Conservation (phyloP, 257 asterid genomes). For the Fraxinus excelsior region DNA sequence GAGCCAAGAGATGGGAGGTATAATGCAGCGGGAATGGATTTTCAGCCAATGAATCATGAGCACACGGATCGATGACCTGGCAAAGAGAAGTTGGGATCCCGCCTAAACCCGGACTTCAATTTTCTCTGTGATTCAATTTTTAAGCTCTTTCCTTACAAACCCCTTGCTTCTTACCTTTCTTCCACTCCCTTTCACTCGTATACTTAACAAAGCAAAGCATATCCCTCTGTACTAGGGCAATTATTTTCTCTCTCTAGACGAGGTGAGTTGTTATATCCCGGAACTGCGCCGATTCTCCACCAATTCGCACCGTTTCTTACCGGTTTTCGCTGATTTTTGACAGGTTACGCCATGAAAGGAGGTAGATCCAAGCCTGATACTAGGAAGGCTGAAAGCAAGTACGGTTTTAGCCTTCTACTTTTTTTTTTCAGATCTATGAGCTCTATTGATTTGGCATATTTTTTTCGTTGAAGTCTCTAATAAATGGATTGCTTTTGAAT, state of each 20-base stretch:
- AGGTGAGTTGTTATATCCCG: not conserved
- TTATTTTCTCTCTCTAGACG: not conserved
- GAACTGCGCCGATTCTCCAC: not conserved
- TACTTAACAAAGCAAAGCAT: constrained; percentile 39
- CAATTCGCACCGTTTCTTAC: constrained; percentile 30
- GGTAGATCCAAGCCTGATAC: constrained; percentile 62
- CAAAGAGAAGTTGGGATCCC: constrained; percentile 68
- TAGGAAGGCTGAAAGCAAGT: constrained; percentile 66
- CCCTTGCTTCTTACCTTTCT: constrained; percentile 48
- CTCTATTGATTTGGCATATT: not conserved
- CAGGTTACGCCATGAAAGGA: constrained; percentile 32
- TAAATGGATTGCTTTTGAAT: not conserved
- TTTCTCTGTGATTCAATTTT: constrained; percentile 47
- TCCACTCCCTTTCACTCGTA: constrained; percentile 39
- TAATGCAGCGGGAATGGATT: not conserved
- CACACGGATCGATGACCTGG: constrained; percentile 67
- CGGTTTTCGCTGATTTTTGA: not conserved
- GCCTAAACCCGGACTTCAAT: constrained; percentile 98
- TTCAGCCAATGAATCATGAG: constrained; percentile 25
- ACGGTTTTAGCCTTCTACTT: constrained; percentile 17
- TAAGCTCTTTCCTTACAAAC: constrained; percentile 46
- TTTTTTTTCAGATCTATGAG: constrained; percentile 40
- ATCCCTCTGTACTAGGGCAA: constrained; percentile 22
- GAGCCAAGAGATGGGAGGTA: constrained; percentile 33
- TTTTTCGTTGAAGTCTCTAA: not conserved